Evolutionary conservation across 164 flowering plant species (phyloP).

Genomic region (Chloranthus sessilifolius): DNA sequence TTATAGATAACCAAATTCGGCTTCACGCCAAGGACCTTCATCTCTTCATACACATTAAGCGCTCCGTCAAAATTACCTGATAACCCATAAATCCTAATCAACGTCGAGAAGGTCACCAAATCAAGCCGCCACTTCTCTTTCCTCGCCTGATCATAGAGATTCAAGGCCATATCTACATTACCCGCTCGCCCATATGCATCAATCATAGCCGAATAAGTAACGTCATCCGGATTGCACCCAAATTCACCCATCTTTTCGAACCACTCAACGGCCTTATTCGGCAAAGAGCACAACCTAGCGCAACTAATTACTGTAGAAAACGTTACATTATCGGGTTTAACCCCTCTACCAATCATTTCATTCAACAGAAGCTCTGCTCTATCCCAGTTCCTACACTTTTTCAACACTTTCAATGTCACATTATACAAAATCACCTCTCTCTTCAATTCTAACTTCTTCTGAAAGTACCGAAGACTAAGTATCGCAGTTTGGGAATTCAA

Average conservation of each 20-base stretch:
- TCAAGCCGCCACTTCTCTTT: constrained; percentile 75
- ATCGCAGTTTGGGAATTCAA: constrained; percentile 45
- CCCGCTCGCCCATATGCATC: constrained; percentile 87
- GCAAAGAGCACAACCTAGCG: constrained; percentile 59
- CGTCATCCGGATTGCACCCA: constrained; percentile 65
- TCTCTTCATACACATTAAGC: constrained; percentile 86
- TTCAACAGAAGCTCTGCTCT: constrained; percentile 61
- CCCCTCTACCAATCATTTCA: constrained; percentile 64
- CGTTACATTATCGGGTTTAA: constrained; percentile 73
- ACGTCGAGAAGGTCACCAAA: constrained; percentile 57
- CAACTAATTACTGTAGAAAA: constrained; percentile 82
- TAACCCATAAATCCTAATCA: constrained; percentile 64
- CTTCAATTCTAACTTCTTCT: constrained; percentile 20
- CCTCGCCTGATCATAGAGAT: constrained; percentile 80
- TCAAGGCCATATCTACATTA: constrained; percentile 68
- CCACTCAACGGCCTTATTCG: constrained; percentile 76
- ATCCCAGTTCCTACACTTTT: constrained; percentile 49
- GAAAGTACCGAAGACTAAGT: constrained; percentile 47
- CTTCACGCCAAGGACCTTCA: constrained; percentile 78
- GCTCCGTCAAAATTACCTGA: constrained; percentile 81
- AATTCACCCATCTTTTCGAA: constrained; percentile 73
- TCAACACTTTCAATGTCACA: constrained; percentile 69
- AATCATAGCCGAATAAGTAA: constrained; percentile 73
- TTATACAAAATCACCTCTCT: constrained; percentile 61
- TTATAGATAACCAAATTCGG: constrained; percentile 64